Base-by-base conservation (phyloP, 768 basidiomycete genomes). In the Imleria badia region DNA sequence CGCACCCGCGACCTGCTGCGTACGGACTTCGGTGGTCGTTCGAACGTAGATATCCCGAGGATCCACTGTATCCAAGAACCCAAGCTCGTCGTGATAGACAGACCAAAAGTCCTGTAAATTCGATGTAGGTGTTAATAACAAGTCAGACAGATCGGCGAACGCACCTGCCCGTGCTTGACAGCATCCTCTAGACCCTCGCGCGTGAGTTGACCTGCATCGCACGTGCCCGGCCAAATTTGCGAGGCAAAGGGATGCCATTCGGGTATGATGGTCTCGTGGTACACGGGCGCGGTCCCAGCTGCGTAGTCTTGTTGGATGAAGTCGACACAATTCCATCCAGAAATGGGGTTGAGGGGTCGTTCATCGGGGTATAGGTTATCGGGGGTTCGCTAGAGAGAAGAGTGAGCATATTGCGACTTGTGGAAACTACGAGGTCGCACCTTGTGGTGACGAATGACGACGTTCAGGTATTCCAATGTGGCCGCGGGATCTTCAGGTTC, bases 331-430 rank as follows among this genome's bases (percentile, higher is more conserved):
- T 73, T 61, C 79, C 79, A 80, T 12, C 72, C 72, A 5, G 60
- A 56, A 10, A 59, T 9, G 3, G 73, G 68, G 47, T 79, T 77
- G 31, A 80, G 65, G 19, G 58, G 60, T 34, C 68, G 75, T 56
- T 80, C 79, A 19, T 66, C 53, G 1, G 78, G 79, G 47, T 76
- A 78, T 17, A 79, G 55, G 55, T 81, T 80, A 60, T 81, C 79
- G 0, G 80, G 79, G 13, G 80, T 78, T 23, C 79, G 67, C 79
- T 80, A 35, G 13, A 51, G 15, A 20, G 22, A 42, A 38, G 17
- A 5, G 31, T 40, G 38, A 47, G 39, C 20, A 52, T 17, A 6
- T 30, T 39, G 14, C 5, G 20, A 38, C 20, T 12, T 23, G 33
- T 52, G n/a, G n/a, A 11, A 29, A 13, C 19, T 41, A 31, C 1